phyloP scores from a whole-genome alignment of 1,284 basidiomycete species.

The Somion occarium region DNA sequence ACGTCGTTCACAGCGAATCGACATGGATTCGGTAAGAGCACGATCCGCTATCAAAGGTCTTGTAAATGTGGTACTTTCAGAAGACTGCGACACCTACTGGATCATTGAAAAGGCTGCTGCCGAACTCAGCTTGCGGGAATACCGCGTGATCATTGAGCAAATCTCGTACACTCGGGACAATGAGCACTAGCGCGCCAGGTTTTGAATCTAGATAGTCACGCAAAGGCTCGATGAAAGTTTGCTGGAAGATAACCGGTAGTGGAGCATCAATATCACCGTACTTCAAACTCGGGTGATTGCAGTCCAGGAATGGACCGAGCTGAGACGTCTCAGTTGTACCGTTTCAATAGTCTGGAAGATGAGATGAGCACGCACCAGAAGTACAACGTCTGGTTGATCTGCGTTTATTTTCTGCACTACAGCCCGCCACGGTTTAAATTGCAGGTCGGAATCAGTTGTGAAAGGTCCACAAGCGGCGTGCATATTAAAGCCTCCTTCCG shows the following conservation, averaged over 20 bases:
- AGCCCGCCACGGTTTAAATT: slow-evolving; percentile 64
- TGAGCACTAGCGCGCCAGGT: slow-evolving; percentile 65
- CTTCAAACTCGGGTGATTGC: slow-evolving; percentile 68
- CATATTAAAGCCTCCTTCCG: slow-evolving; percentile 54
- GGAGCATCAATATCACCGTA: slow-evolving; percentile 64
- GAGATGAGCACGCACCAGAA: slow-evolving; percentile 52
- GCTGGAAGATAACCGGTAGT: slow-evolving; percentile 68
- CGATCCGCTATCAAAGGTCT: slow-evolving; percentile 45
- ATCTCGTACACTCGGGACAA: slow-evolving; percentile 84
- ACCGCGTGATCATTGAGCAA: slow-evolving; percentile 76
- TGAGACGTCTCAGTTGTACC: slow-evolving; percentile 27
- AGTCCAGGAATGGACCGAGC: slow-evolving; percentile 90
- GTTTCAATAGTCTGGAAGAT: slow-evolving; percentile 1
- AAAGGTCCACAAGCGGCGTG: slow-evolving; percentile 79
- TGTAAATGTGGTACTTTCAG: not conserved
- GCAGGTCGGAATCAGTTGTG: slow-evolving; percentile 73
- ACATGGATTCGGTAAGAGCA: slow-evolving; percentile 83
- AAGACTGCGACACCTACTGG: slow-evolving; percentile 38
- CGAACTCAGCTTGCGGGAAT: slow-evolving; percentile 82
- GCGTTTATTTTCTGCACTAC: slow-evolving; percentile 54
- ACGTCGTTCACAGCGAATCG: slow-evolving; percentile 84
- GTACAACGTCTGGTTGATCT: slow-evolving; percentile 69
- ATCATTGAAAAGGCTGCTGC: slow-evolving; percentile 38
- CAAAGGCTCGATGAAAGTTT: slow-evolving; percentile 61
- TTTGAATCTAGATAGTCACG: slow-evolving; percentile 54